Conservation (phyloP, 768 basidiomycete genomes). For the Dacryopinax spathularia region DNA sequence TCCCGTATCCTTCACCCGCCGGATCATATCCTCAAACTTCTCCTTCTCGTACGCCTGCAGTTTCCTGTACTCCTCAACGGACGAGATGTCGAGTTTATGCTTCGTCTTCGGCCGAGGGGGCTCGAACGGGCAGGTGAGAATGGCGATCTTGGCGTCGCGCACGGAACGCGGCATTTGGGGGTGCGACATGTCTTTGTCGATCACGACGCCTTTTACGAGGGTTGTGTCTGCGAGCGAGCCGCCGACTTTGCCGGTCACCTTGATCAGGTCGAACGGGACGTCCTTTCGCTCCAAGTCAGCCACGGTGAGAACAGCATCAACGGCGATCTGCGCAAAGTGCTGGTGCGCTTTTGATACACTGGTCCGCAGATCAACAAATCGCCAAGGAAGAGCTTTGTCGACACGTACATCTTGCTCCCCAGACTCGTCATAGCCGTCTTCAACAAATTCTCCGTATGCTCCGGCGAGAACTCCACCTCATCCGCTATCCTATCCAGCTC, state of each 20-base stretch:
- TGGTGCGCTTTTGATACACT: constrained; percentile 94
- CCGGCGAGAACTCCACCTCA: constrained; percentile 66
- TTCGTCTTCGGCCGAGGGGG: constrained; percentile 98
- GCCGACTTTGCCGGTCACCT: constrained; percentile 97
- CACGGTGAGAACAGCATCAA: constrained; percentile 88
- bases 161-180: constrained; percentile 90
- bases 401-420: constrained; percentile 86
- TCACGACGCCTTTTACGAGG: constrained; percentile 90
- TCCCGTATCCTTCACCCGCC: constrained; percentile 86
- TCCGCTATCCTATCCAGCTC: constrained; percentile 87
- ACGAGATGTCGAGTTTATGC: constrained; percentile 94
- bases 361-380: background rate
- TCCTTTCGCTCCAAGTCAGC: constrained; percentile 91
- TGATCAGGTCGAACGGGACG: constrained; percentile 95
- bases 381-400: background rate
- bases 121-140: constrained; percentile 97
- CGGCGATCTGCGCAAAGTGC: constrained; percentile 94
- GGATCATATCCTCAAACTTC: constrained; percentile 96
- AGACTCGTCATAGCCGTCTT: constrained; percentile 93
- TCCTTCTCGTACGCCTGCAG: constrained; percentile 88
- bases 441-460: constrained; percentile 73
- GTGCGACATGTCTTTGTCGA: constrained; percentile 99
- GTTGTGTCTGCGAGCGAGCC: constrained; percentile 90
- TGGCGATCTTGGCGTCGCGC: constrained; percentile 81
- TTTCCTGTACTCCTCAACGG: constrained; percentile 92